Evolutionary conservation across 306 rosid genomes (phyloP).

Genomic region (Vachellia pachyceras): DNA sequence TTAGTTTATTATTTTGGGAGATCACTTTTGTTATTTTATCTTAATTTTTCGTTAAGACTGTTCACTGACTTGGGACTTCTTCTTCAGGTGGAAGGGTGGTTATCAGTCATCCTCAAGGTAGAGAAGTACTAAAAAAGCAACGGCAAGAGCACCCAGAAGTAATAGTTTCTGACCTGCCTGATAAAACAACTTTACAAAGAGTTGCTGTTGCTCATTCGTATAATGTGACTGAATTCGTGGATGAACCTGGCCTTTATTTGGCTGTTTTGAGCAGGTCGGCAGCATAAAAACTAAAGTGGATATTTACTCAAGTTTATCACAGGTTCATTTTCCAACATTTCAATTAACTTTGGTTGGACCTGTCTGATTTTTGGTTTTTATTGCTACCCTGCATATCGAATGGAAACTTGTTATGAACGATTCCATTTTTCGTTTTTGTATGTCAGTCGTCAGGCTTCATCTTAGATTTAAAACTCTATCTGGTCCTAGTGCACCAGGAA

Average conservation of each 20-base stretch:
- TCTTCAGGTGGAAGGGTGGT: slow-evolving; percentile 76
- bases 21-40: slow-evolving; percentile 14
- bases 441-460: background rate
- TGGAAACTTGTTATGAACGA: background rate
- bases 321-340: background rate
- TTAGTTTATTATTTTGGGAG: slow-evolving; percentile 14
- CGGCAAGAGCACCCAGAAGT: slow-evolving; percentile 60
- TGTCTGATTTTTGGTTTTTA: slow-evolving; percentile 23
- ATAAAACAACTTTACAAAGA: slow-evolving; percentile 54
- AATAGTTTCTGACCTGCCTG: slow-evolving; percentile 74
- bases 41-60: background rate
- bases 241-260: slow-evolving; percentile 67
- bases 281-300: slow-evolving; percentile 29
- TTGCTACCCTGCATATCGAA: slow-evolving; percentile 12
- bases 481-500: background rate
- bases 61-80: slow-evolving; percentile 30
- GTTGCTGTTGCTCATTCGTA: slow-evolving; percentile 70
- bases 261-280: slow-evolving; percentile 62
- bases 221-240: slow-evolving; percentile 64
- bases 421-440: slow-evolving; percentile 10
- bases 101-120: slow-evolving; percentile 86
- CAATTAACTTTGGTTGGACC: slow-evolving; percentile 11
- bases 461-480: background rate
- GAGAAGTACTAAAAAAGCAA: slow-evolving; percentile 60
- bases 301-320: background rate